Conservation (phyloP, 495 filamentous ascomycete species). For the Pyronema domesticum region DNA sequence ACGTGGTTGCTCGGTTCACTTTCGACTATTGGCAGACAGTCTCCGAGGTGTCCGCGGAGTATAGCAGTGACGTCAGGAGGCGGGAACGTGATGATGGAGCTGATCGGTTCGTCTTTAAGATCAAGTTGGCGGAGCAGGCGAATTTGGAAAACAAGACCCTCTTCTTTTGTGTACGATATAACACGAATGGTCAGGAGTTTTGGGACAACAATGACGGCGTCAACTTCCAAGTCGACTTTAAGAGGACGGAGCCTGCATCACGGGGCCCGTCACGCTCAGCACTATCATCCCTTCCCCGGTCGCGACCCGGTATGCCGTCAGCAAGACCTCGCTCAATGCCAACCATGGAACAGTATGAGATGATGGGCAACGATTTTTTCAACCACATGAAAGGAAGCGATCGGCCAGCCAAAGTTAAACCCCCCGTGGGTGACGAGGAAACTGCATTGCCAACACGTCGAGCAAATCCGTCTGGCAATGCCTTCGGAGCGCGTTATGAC, state of each 20-base stretch:
- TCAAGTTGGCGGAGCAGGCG: constrained; percentile 78
- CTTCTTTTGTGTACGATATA: constrained; percentile 82
- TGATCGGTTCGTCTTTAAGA: constrained; percentile 82
- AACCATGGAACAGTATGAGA: constrained; percentile 39
- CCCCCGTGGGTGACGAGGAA: constrained; percentile 23
- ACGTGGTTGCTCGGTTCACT: constrained; percentile 77
- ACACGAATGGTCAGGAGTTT: constrained; percentile 63
- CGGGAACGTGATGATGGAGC: constrained; percentile 47
- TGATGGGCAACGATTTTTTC: constrained; percentile 29
- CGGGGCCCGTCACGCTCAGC: neutral
- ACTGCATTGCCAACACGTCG: constrained; percentile 34
- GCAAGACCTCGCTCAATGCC: constrained; percentile 46
- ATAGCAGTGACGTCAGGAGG: constrained; percentile 55
- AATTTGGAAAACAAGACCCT: constrained; percentile 81
- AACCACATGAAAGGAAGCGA: constrained; percentile 4
- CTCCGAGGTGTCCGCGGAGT: constrained; percentile 82
- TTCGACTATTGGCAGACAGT: constrained; percentile 97
- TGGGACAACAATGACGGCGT: constrained; percentile 83
- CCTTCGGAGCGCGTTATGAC: constrained; percentile 82
- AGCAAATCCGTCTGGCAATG: constrained; percentile 47
- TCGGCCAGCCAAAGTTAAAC: constrained; percentile 12
- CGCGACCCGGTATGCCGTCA: constrained; percentile 28
- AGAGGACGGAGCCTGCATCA: constrained; percentile 50
- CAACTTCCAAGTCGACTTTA: constrained; percentile 89
- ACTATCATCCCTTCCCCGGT: constrained; percentile 28